phyloP scores from a whole-genome alignment of 495 filamentous ascomycete genomes.

The Neurospora sp. region DNA sequence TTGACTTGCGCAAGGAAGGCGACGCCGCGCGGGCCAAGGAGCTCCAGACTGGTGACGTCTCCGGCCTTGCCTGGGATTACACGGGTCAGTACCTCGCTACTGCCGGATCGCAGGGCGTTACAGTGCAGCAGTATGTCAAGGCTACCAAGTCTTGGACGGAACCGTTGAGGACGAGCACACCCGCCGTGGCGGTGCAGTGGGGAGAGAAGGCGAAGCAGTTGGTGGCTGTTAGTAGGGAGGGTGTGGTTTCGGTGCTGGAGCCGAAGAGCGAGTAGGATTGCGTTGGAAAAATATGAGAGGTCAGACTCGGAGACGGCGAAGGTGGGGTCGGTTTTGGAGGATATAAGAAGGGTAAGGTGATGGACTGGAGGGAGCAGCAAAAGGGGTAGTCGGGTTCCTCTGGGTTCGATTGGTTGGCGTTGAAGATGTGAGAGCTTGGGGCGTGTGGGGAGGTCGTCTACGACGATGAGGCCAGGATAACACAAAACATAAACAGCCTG shows the following conservation, averaged over 20 bases:
- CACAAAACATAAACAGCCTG: not conserved
- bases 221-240: constrained; percentile 61
- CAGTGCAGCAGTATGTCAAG: constrained; percentile 83
- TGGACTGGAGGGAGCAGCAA: not conserved
- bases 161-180: constrained; percentile 63
- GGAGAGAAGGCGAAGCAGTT: constrained; percentile 63
- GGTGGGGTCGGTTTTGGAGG: not conserved
- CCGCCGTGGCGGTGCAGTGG: constrained; percentile 67
- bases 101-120: constrained; percentile 68
- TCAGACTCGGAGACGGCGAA: not conserved
- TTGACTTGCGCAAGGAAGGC: constrained; percentile 80
- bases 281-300: not conserved
- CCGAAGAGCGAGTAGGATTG: constrained; percentile 12
- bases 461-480: not conserved
- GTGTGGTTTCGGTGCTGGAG: constrained; percentile 57
- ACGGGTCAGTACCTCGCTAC: constrained; percentile 86
- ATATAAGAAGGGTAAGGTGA: not conserved
- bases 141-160: constrained; percentile 79
- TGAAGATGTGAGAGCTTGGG: not conserved
- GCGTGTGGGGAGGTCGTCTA: not conserved
- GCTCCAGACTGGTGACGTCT: constrained; percentile 67
- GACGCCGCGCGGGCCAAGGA: constrained; percentile 65
- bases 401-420: not conserved
- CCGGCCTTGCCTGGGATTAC: constrained; percentile 82
- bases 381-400: not conserved